Evolutionary conservation across 805 yeast species (phyloP).

Genomic region (Wilhelminamyces savonicus): DNA sequence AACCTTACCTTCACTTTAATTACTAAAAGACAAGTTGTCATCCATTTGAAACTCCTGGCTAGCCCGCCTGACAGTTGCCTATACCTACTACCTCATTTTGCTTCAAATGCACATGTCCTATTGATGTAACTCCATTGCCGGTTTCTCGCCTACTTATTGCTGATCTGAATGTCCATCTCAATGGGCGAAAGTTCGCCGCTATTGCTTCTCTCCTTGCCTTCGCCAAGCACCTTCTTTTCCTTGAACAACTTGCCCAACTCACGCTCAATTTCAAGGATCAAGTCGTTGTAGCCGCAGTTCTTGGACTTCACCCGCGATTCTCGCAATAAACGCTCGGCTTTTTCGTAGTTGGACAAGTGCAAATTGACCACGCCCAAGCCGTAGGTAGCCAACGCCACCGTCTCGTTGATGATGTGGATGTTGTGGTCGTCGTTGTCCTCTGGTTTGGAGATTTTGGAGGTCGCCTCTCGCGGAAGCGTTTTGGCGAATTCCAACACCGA

Average conservation of each 20-base stretch:
- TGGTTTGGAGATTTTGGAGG: slow-evolving; percentile 11
- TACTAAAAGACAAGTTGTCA: too few relatives aligned
- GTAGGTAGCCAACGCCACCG: slow-evolving; percentile 74
- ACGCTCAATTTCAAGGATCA: slow-evolving; percentile 57
- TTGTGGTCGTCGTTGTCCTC: slow-evolving; percentile 25
- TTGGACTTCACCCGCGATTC: slow-evolving; percentile 69
- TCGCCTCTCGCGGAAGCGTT: slow-evolving; percentile 19
- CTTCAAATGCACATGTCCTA: too few relatives aligned
- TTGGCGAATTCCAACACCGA: slow-evolving; percentile 29
- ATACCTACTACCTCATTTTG: too few relatives aligned
- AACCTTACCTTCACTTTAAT: too few relatives aligned
- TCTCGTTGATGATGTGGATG: slow-evolving; percentile 42
- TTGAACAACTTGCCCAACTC: slow-evolving; percentile 53
- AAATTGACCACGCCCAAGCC: slow-evolving; percentile 77
- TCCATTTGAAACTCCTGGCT: too few relatives aligned
- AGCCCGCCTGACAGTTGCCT: too few relatives aligned
- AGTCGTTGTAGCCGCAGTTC: slow-evolving; percentile 56
- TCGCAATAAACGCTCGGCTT: slow-evolving; percentile 55
- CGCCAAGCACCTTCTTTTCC: slow-evolving; percentile 17
- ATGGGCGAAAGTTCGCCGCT: slow-evolving; percentile 9
- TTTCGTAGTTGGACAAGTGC: slow-evolving; percentile 49
- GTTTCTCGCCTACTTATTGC: too few relatives aligned
- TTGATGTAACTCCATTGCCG: too few relatives aligned
- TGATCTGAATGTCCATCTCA: slow-evolving; percentile 20
- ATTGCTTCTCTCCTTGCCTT: slow-evolving; percentile 2